Evolutionary conservation across 768 basidiomycete genomes (phyloP), one percentile per base, ranked within the genome.

Genomic region (Coprinopsis strossmayeri): DNA sequence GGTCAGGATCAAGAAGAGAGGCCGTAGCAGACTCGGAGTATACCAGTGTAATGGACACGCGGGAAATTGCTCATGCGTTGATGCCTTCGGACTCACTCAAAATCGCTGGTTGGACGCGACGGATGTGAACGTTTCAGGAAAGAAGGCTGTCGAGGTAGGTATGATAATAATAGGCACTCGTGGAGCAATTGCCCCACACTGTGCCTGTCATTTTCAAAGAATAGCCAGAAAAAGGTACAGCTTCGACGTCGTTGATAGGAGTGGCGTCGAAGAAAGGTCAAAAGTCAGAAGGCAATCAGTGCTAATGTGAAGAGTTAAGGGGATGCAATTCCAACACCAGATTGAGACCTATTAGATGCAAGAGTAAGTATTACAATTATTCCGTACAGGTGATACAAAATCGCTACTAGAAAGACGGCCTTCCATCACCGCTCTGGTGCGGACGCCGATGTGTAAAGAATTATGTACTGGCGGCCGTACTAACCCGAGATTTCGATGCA

Each of bases 231-330:
- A 10, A 42, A 42, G 40, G 40, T 23, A 42, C 40, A 26, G 23
- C 40, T 38, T 38, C 35, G n/a, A n/a, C n/a, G n/a, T n/a, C 21
- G 9, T 17, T 17, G 40, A 42, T 42, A 5, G 24, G 24, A 25
- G 21, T 23, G 18, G 24, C 40, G 11, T 42, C 40, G 21, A 42
- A 42, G 40, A 24, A 23, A 25, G 40, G 17, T 25, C 37, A 24
- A 42, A 25, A 42, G 40, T 4, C 9, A 42, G 21, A 42, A 42
- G 9, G 40, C 25, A 42, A 42, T 42, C 40, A 42, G 40, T 42
- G 40, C 40, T 25, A 42, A 42, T 26, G 40, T 42, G 40, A 42
- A 42, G 40, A 42, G 40, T 23, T 42, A 23, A 18, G 24, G 40
- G 40, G 40, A 17, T 42, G 5, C 24, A 9, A 24, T 25, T 7